phyloP scores from a whole-genome alignment of 1,284 basidiomycete species.

The Ceratobasidium sp. region DNA sequence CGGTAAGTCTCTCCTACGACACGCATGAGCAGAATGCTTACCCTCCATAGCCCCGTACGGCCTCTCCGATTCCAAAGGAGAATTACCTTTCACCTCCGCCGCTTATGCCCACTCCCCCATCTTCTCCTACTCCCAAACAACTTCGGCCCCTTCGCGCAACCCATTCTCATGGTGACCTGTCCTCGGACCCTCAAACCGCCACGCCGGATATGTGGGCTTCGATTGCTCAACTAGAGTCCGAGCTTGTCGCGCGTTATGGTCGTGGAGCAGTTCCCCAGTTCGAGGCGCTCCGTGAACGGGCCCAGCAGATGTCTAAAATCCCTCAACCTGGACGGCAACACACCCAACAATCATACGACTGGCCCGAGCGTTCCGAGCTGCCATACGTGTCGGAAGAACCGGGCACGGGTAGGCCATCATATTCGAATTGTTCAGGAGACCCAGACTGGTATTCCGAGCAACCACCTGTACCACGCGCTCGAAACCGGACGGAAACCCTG shows the following conservation, averaged over 20 bases:
- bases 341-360: not conserved
- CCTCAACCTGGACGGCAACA: not conserved
- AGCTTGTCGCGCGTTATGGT: slow-evolving; percentile 33
- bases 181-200: slow-evolving; percentile 1
- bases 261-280: slow-evolving; percentile 26
- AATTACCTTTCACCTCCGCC: slow-evolving; percentile 24
- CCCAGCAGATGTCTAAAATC: slow-evolving; percentile 14
- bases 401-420: not conserved
- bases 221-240: slow-evolving; percentile 33
- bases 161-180: slow-evolving; percentile 2
- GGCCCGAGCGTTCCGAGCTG: not conserved
- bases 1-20: not conserved
- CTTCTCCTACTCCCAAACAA: slow-evolving; percentile 10
- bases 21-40: not conserved
- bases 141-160: slow-evolving; percentile 20
- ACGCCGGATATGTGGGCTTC: slow-evolving; percentile 25
- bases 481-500: not conserved
- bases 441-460: not conserved
- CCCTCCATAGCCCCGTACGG: not conserved
- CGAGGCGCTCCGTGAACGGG: slow-evolving; percentile 14
- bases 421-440: not conserved
- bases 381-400: slow-evolving; percentile 8
- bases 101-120: slow-evolving; percentile 21
- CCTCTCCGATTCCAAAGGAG: not conserved
- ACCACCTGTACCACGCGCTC: not conserved